These are phyloP conservation scores for Ceratobasidium papillatum DNA, from an alignment of 1,284 basidiomycete species.

Conservation along the genomic window DNA sequence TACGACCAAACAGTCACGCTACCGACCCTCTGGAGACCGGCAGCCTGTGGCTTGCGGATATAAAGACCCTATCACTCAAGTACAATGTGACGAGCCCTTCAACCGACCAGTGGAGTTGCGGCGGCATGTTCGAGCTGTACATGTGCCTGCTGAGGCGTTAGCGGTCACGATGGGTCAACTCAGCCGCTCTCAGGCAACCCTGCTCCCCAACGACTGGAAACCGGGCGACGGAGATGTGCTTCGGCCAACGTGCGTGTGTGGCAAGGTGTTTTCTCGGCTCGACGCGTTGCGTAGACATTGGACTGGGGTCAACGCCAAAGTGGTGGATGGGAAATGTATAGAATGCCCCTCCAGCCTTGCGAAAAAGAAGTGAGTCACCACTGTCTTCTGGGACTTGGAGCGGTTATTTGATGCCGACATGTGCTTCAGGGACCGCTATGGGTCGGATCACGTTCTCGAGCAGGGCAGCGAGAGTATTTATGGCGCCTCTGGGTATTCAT, in stretches of 20 bases:
- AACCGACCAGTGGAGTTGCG: conserved; percentile 37
- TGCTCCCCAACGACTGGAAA: conserved; percentile 35
- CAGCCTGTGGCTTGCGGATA: conserved; percentile 37
- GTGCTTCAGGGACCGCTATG: conserved; percentile 21
- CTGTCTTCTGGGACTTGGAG: not conserved
- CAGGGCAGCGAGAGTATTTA: conserved; percentile 30
- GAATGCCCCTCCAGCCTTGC: conserved; percentile 26
- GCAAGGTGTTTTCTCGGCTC: conserved; percentile 39
- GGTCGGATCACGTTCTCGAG: conserved; percentile 10
- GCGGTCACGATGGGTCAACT: conserved; percentile 35
- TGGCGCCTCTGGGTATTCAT: conserved; percentile 25
- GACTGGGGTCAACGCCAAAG: conserved; percentile 34
- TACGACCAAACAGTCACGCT: conserved; percentile 31
- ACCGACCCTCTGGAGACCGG: conserved; percentile 33
- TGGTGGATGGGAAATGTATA: conserved; percentile 36
- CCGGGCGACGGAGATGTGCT: conserved; percentile 29
- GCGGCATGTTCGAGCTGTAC: conserved; percentile 28
- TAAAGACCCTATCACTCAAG: conserved; percentile 36
- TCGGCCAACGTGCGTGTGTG: conserved; percentile 28
- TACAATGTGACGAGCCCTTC: conserved; percentile 38
- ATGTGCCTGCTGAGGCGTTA: conserved; percentile 33
- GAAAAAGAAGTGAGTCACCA: conserved; percentile 36
- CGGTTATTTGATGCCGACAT: not conserved
- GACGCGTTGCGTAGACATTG: conserved; percentile 35
- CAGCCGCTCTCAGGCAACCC: conserved; percentile 25